These are phyloP conservation scores for Alternaria ventricosa DNA, from an alignment of 2,329 filamentous ascomycete species.

Conservation along the genomic window DNA sequence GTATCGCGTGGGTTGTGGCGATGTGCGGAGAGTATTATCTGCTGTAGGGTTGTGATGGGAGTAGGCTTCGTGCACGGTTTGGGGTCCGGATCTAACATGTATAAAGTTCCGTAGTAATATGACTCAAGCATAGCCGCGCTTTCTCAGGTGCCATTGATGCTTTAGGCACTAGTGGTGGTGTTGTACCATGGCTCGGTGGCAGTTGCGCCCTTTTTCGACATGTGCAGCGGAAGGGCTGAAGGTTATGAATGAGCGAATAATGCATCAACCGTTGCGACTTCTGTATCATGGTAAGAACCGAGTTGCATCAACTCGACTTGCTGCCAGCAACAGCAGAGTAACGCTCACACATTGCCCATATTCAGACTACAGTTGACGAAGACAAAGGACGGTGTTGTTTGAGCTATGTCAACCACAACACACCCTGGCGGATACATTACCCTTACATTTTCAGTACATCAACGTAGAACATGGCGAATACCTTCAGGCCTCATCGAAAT, in stretches of 20 bases:
- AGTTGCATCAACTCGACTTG: background rate
- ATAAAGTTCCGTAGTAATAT: background rate
- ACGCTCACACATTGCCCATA: rapidly evolving
- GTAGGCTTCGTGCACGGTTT: background rate
- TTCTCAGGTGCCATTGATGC: background rate
- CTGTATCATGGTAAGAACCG: background rate
- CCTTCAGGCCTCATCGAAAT: background rate
- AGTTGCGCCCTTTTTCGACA: background rate
- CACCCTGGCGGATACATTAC: background rate
- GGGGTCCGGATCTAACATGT: background rate
- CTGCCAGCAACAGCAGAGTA: background rate
- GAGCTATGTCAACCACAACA: background rate
- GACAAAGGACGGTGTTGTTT: background rate
- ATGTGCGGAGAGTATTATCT: background rate
- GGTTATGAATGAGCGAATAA: too few species aligned
- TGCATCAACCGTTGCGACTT: too few species aligned
- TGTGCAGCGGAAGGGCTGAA: too few species aligned
- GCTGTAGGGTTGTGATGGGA: too few species aligned
- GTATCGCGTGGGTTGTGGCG: background rate
- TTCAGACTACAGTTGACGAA: background rate
- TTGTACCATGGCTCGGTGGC: background rate
- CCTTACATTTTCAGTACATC: background rate
- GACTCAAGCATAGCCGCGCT: background rate
- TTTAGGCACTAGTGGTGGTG: background rate
- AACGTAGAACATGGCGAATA: background rate